Evolutionary conservation across 2,329 filamentous ascomycete genomes (phyloP).

Genomic region (Fusarium austroafricanum): DNA sequence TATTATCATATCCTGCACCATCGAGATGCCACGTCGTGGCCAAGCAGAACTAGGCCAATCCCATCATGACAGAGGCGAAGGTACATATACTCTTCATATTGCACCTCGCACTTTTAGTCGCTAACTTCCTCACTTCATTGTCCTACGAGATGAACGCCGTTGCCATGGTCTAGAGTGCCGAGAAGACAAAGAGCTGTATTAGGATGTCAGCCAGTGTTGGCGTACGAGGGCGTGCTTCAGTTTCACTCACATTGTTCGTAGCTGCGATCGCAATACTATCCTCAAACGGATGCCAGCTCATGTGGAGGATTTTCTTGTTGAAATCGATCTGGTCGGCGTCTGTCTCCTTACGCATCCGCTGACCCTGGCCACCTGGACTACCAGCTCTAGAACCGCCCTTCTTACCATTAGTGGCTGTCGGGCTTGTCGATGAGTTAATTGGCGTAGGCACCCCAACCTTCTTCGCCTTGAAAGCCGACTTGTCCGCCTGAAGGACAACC

Average conservation of each 20-base stretch:
- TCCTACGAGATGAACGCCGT: constrained; percentile 44
- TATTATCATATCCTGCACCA: constrained; percentile 36
- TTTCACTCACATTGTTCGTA: constrained; percentile 91
- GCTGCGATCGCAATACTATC: constrained; percentile 99
- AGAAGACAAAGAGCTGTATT: constrained; percentile 79
- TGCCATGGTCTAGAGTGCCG: constrained; percentile 69
- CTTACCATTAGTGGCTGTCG: constrained; percentile 79
- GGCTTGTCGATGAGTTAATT: constrained; percentile 85
- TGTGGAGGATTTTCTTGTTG: constrained; percentile 99
- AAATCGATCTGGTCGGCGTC: constrained; percentile 99
- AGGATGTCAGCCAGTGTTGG: constrained; percentile 40
- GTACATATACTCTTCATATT: constrained; percentile 34
- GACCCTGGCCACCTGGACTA: constrained; percentile 84
- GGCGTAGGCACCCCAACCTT: constrained; percentile 98
- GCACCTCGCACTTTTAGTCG: constrained; percentile 28
- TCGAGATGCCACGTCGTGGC: constrained; percentile 36
- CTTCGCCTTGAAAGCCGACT: constrained; percentile 99
- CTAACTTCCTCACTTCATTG: constrained; percentile 31
- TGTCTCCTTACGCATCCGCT: constrained; percentile 98
- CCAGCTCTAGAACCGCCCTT: constrained; percentile 89
- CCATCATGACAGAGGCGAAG: constrained; percentile 29
- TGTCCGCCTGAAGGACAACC: constrained; percentile 96
- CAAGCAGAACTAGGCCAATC: constrained; percentile 33
- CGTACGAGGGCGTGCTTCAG: background rate
- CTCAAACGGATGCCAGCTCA: constrained; percentile 99